Base-by-base conservation (phyloP, 495 filamentous ascomycete genomes). In the Clavariopsis aquatica region DNA sequence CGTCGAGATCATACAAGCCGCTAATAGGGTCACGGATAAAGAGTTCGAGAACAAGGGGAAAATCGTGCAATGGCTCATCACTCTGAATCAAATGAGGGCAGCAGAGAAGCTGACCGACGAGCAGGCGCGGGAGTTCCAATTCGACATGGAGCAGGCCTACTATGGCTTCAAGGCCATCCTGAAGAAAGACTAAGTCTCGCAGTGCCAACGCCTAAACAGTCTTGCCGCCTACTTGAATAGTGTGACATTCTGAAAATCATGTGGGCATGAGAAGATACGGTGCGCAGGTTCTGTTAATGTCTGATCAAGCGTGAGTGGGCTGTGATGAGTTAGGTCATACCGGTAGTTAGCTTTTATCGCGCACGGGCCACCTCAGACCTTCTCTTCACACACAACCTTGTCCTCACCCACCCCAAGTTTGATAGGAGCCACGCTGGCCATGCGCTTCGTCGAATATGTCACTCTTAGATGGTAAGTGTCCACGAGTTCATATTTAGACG, bases 1-100 rank as follows among this genome's bases (percentile, higher is more conserved):
- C 0, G 92, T 91, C 0, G 93, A 97, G 63, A 89, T 96, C 12
- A 99, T 99, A 43, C 93, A 96, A 62, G 89, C 89, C 1, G 95
- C 96, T 27, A 98, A 98, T 75, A 93, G 93, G 73, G 95, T 98
- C 63, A 96, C 93, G 15, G 90, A 92, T 69, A 81, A 83, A 43
- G 94, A 97, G 57, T 99, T 98, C 75, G 91, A 96, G 64, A 90
- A 88, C 67, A 86, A 93, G 70, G 91, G 89, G 45, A 97, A 97
- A 81, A 98, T 99, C 70, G 90, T 99, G 45, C 91, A 95, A 72
- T 99, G 95, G 95, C 80, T 99, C 69, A 99, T 99, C 70, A 85
- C 89, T 26, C 79, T 99, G 67, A 98, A 99, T 74, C 92, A 96
- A 75, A 97, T 98, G 94, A 88, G 91, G 66, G 93, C 91, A 22